These are phyloP conservation scores for Colletotrichum liriopes DNA, from an alignment of 2,329 filamentous ascomycete species.

Conservation along the genomic window DNA sequence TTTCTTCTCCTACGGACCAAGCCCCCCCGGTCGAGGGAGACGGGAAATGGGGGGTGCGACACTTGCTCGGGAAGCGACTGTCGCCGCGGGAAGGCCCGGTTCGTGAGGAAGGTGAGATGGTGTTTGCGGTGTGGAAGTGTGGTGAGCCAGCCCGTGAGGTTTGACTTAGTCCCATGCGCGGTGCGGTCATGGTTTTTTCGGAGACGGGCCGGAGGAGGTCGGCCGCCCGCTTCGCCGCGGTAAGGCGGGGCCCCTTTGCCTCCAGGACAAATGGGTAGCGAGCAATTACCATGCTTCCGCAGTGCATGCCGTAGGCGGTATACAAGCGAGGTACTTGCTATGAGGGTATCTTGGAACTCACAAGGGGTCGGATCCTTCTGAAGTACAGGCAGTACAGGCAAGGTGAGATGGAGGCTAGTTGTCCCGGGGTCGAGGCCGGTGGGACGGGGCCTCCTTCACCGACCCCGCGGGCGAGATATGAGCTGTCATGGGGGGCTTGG, in stretches of 20 bases:
- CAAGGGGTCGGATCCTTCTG: constrained; percentile 21
- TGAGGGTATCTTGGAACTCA: constrained; percentile 6
- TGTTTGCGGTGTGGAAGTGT: constrained; percentile 15
- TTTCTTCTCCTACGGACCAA: constrained; percentile 18
- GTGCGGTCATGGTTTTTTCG: constrained; percentile 33
- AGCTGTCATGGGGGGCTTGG: constrained; percentile 27
- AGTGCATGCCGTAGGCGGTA: constrained; percentile 14
- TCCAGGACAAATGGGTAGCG: background rate
- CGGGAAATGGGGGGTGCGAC: background rate
- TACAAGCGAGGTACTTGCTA: constrained; percentile 21
- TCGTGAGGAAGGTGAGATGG: constrained; percentile 5
- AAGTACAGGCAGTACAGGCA: background rate
- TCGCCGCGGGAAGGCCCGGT: constrained; percentile 37
- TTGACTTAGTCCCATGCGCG: constrained; percentile 26
- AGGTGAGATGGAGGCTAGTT: background rate
- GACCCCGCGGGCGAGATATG: constrained; percentile 19
- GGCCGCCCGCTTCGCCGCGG: constrained; percentile 12
- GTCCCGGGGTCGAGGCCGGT: background rate
- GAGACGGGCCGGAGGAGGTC: constrained; percentile 37
- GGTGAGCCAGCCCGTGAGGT: constrained; percentile 11
- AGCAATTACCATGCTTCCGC: constrained; percentile 11
- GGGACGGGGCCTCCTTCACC: constrained; percentile 8
- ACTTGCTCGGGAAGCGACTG: constrained; percentile 29
- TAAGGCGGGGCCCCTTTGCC: constrained; percentile 16
- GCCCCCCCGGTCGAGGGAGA: background rate